phyloP scores from a whole-genome alignment of 768 basidiomycete species.

The Tulasnella sp. region DNA sequence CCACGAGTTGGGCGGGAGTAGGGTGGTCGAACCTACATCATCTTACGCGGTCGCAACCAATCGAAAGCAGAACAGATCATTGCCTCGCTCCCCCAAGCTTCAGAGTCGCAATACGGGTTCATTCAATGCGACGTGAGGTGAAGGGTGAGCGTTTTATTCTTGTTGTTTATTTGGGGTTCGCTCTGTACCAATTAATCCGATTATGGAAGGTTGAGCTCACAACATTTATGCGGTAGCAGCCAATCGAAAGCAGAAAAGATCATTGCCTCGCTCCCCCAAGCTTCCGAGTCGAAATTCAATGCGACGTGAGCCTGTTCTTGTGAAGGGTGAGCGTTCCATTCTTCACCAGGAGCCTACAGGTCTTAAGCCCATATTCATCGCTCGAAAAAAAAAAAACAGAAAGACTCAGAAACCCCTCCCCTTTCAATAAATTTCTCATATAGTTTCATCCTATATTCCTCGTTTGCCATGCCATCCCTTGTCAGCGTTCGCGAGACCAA shows the following conservation, averaged over 20 bases:
- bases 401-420: background rate
- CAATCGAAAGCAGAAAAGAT: too few relatives aligned
- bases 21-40: too few relatives aligned
- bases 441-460: too few relatives aligned
- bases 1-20: background rate
- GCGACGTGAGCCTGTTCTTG: too few relatives aligned
- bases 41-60: too few relatives aligned
- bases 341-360: background rate
- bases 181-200: background rate
- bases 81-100: background rate
- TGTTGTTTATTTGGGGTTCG: background rate
- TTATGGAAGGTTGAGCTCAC: conserved; percentile 9
- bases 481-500: background rate
- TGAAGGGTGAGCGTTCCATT: conserved; percentile 1
- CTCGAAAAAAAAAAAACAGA: background rate
- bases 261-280: conserved; percentile 19
- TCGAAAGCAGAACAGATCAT: too few relatives aligned
- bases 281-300: too few relatives aligned
- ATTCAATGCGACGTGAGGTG: too few relatives aligned
- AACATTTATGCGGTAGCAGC: too few relatives aligned
- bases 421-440: too few relatives aligned
- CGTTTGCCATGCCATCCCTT: background rate
- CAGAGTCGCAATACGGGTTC: conserved; percentile 33
- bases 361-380: background rate
- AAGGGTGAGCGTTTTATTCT: background rate